Evolutionary conservation across 169 alveolate genomes (phyloP).

Genomic region (Plasmodium ovale): DNA sequence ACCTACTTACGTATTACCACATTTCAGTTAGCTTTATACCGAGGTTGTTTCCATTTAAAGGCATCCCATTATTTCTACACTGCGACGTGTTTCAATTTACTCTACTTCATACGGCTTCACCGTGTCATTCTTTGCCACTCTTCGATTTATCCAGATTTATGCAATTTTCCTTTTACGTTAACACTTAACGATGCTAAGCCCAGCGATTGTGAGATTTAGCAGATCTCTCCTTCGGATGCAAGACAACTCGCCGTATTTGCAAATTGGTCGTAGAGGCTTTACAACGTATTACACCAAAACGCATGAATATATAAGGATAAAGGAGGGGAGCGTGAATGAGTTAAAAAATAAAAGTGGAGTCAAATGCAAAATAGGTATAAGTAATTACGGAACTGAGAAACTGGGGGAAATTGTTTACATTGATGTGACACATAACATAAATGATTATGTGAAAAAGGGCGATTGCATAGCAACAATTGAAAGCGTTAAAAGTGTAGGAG

Average conservation of each 20-base stretch:
- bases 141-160: no score
- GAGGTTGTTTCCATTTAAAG: no score
- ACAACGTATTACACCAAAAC: slow-evolving; percentile 65
- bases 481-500: slow-evolving; percentile 85
- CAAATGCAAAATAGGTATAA: slow-evolving; percentile 80
- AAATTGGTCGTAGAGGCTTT: background rate
- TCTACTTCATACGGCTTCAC: no score
- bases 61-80: no score
- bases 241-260: background rate
- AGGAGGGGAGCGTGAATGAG: slow-evolving; percentile 25
- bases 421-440: slow-evolving; percentile 76
- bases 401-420: slow-evolving; percentile 86
- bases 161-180: no score
- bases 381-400: slow-evolving; percentile 81
- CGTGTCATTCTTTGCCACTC: no score
- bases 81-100: no score
- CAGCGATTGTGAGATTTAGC: no score
- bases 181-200: no score
- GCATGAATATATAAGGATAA: slow-evolving; percentile 66
- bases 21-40: no score
- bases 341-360: slow-evolving; percentile 25
- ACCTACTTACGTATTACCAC: background rate
- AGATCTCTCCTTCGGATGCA: slow-evolving; percentile 12
- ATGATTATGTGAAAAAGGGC: slow-evolving; percentile 76
- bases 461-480: slow-evolving; percentile 83